These are phyloP conservation scores for Botrytis paeoniae DNA, from an alignment of 2,329 filamentous ascomycete genomes.

Conservation along the genomic window DNA sequence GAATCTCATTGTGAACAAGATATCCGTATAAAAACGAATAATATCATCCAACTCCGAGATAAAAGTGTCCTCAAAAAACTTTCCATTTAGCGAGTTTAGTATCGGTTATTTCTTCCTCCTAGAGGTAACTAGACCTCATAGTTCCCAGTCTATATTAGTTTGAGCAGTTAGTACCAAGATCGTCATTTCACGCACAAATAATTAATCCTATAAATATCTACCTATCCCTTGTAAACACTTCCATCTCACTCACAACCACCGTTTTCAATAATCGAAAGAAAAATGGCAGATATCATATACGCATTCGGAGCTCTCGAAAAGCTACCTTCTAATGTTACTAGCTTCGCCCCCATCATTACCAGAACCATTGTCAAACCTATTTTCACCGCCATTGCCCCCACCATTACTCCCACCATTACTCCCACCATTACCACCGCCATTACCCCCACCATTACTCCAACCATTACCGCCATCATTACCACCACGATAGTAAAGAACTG, in stretches of 20 bases:
- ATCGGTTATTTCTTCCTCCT: background rate
- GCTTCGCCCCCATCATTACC: background rate
- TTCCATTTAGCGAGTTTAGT: background rate
- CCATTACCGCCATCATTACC: background rate
- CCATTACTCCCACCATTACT: background rate
- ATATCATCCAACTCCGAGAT: too few relatives aligned
- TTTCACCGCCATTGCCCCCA: too few relatives aligned
- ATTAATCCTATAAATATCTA: background rate
- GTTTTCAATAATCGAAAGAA: background rate
- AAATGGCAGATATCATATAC: background rate
- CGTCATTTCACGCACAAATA: background rate
- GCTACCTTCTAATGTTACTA: background rate
- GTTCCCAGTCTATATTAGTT: background rate
- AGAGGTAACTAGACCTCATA: background rate
- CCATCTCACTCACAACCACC: background rate
- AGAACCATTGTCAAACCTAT: too few relatives aligned
- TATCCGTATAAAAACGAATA: accelerated
- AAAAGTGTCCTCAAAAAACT: background rate
- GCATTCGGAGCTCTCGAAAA: background rate
- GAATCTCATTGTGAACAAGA: accelerated
- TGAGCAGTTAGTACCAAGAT: background rate
- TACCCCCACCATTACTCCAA: background rate
- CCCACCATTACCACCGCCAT: too few relatives aligned
- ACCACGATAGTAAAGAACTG: background rate
- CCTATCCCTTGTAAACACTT: background rate